These are phyloP conservation scores for Kurtzmaniella cleridarum DNA, from an alignment of 805 yeast species.

Conservation along the genomic window DNA sequence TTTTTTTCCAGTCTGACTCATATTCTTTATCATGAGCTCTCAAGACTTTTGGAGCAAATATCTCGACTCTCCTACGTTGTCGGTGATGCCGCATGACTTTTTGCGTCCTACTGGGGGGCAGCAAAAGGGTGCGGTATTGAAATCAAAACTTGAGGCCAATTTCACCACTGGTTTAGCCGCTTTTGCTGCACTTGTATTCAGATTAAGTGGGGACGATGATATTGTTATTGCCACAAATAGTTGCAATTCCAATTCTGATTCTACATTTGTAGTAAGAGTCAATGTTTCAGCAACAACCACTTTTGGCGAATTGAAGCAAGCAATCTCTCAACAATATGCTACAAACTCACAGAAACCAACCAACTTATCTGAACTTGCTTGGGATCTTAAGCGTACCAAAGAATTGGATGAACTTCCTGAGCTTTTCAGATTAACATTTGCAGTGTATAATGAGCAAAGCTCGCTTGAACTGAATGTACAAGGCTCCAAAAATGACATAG, in stretches of 20 bases:
- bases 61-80: conserved; percentile 76
- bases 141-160: conserved; percentile 10
- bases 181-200: conserved; percentile 63
- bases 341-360: conserved; percentile 34
- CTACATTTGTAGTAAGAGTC: conserved; percentile 59
- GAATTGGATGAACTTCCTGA: conserved; percentile 56
- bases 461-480: conserved; percentile 40
- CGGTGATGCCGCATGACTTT: conserved; percentile 85
- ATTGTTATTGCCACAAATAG: conserved; percentile 76
- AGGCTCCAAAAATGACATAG: conserved; percentile 62
- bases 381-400: conserved; percentile 43
- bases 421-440: conserved; percentile 54
- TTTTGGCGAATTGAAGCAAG: conserved; percentile 48
- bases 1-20: conserved; percentile 1
- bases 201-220: conserved; percentile 93
- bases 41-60: conserved; percentile 51
- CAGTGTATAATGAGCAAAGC: conserved; percentile 27
- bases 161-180: conserved; percentile 58
- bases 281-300: conserved; percentile 49
- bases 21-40: conserved; percentile 12
- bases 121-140: conserved; percentile 1
- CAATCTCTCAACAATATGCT: conserved; percentile 39
- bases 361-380: conserved; percentile 52
- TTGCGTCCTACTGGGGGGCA: conserved; percentile 53
- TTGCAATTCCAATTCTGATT: conserved; percentile 12